Conservation (phyloP, 169 alveolate species). For the Haemoproteus tartakovskyi region DNA sequence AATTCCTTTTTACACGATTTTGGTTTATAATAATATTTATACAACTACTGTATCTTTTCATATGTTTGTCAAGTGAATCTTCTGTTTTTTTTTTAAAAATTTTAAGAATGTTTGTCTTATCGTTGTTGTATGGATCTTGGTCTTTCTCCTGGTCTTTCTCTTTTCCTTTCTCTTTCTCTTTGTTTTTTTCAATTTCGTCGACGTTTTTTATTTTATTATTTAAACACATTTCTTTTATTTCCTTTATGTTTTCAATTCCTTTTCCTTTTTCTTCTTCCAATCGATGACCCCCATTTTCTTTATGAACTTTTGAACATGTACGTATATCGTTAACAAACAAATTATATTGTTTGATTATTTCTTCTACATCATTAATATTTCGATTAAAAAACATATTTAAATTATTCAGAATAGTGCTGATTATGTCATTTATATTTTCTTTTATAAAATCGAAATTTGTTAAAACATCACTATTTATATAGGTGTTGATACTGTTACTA, state of each 20-base stretch:
- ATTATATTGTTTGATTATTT: constrained; percentile 2
- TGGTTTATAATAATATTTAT: too few relatives aligned
- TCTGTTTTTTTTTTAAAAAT: too few relatives aligned
- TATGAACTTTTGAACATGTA: too few relatives aligned
- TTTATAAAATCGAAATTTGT: constrained; percentile 1
- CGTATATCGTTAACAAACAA: constrained; percentile 12
- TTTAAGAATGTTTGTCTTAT: too few relatives aligned
- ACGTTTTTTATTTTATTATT: neutral
- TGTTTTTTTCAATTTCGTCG: neutral
- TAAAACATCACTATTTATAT: constrained; percentile 22
- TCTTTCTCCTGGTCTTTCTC: neutral
- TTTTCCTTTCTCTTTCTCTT: neutral
- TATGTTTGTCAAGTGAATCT: too few relatives aligned
- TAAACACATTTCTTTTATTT: too few relatives aligned
- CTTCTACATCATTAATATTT: constrained; percentile 3
- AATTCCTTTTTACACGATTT: too few relatives aligned
- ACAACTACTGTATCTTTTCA: too few relatives aligned
- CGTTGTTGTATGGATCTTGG: too few relatives aligned
- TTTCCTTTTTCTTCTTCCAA: neutral
- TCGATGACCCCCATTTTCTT: too few relatives aligned
- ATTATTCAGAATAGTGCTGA: constrained; percentile 8
- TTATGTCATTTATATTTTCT: constrained; percentile 17
- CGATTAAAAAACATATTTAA: constrained; percentile 33
- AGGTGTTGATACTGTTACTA: constrained; percentile 11
- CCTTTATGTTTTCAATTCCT: neutral